phyloP scores from a whole-genome alignment of 306 rosid species.

The Cucumis cinereus region DNA sequence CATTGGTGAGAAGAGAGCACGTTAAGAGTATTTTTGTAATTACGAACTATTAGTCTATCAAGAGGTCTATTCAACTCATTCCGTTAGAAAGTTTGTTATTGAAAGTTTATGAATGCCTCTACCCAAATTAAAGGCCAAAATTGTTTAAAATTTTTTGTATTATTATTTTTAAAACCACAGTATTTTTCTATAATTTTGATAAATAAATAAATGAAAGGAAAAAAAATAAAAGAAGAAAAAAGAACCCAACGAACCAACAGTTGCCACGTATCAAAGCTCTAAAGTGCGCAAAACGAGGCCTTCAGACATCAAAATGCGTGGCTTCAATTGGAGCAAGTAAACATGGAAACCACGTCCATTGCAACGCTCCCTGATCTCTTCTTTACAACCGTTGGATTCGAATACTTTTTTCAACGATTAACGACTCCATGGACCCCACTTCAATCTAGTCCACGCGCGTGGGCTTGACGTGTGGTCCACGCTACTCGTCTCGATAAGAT shows the following conservation, averaged over 20 bases:
- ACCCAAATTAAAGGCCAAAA: too few relatives aligned
- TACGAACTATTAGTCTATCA: too few relatives aligned
- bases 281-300: background rate
- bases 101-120: too few relatives aligned
- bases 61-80: too few relatives aligned
- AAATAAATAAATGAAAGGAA: background rate
- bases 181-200: too few relatives aligned
- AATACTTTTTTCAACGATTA: background rate
- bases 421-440: background rate
- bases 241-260: background rate
- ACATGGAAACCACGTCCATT: slow-evolving; percentile 1
- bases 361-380: background rate
- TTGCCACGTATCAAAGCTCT: background rate
- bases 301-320: background rate
- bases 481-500: slow-evolving; percentile 1
- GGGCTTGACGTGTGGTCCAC: background rate
- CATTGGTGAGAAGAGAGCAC: too few relatives aligned
- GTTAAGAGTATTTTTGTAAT: too few relatives aligned
- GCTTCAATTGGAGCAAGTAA: background rate
- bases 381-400: background rate
- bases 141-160: too few relatives aligned
- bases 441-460: background rate
- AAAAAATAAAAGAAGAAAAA: background rate
- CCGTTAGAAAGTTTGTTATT: too few relatives aligned
- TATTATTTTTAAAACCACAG: too few relatives aligned